Evolutionary conservation across 352 stramenopile species (phyloP).

Genomic region (Phytopythium montanum): DNA sequence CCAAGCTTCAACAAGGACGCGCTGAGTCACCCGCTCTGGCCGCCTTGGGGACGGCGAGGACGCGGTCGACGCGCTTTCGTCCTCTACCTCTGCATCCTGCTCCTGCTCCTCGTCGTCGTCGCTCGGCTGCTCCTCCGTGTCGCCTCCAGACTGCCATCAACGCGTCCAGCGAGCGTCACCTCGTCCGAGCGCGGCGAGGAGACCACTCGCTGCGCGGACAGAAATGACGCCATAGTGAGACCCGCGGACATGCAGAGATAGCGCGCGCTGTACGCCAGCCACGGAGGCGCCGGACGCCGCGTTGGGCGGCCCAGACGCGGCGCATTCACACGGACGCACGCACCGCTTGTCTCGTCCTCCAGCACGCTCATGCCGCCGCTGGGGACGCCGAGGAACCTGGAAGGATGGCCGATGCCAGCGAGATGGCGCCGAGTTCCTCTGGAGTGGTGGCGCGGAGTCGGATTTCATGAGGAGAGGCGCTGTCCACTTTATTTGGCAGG

Average conservation of each 20-base stretch:
- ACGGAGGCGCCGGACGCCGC: not conserved
- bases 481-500: too few species aligned
- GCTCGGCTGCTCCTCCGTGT: slow-evolving; percentile 9
- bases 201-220: slow-evolving; percentile 11
- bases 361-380: slow-evolving; percentile 24
- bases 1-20: not conserved
- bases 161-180: not conserved
- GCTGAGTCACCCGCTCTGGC: not conserved
- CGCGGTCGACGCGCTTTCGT: slow-evolving; percentile 1
- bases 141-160: not conserved
- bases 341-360: slow-evolving; percentile 28
- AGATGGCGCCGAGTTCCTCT: too few species aligned
- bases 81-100: slow-evolving; percentile 19
- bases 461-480: too few species aligned
- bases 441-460: too few species aligned
- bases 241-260: not conserved
- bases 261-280: not conserved
- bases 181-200: slow-evolving; percentile 9
- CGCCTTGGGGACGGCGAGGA: not conserved
- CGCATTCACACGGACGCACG: not conserved
- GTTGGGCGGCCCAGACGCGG: not conserved
- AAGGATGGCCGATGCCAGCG: too few species aligned
- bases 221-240: not conserved
- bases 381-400: not conserved
- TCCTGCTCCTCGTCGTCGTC: slow-evolving; percentile 8